Evolutionary conservation across 202 grass and related monocot species (phyloP), one percentile per base, ranked within the genome.

Genomic region (Cymbopogon flexuosus): DNA sequence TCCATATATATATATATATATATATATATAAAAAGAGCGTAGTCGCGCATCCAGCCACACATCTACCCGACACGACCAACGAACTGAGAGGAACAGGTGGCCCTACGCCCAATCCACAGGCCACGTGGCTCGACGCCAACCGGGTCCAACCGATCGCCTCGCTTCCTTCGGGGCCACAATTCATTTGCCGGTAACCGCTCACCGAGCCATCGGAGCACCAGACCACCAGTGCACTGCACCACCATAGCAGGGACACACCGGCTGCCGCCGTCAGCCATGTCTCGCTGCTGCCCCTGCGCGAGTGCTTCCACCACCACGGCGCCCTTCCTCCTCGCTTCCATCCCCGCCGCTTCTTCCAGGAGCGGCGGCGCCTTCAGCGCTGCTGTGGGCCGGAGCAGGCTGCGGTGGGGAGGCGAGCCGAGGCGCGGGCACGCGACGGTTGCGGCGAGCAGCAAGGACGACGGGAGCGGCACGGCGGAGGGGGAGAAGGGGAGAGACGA

Each of bases 371-470:
- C 14, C 24, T 47, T 35, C 24, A 57, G 15, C 43, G 22, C 41
- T 52, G 62, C 29, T n/a, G 58, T 5, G 43, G 47, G 18, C 2
- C n/a, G 19, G 67, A 66, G 72, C 45, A 72, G 35, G 45, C 45
- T 33, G 31, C 63, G 31, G 5, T 19, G 63, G 8, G 77, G 62
- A 30, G 19, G 9, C 14, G 9, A 51, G 7, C 35, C 23, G 58
- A 42, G 35, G n/a, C 3, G 71, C 18, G 36, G 36, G 56, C 24
- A 13, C 1, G 23, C 0, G 30, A 16, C 37, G 0, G 67, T 85
- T 31, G 81, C 82, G 12, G 70, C 78, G 69, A 83, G 65, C 47
- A 81, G 71, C 73, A 86, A 90, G 42, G 84, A 83, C 2, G 80
- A 83, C 2, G 87, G 85, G 45, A 77, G 79, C 7, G 85, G 86